A percentile compares a stretch with the other conserved stretches of the same genome.
Conservation (phyloP, 164 flowering plant genomes). For the Aristolochia contorta region DNA sequence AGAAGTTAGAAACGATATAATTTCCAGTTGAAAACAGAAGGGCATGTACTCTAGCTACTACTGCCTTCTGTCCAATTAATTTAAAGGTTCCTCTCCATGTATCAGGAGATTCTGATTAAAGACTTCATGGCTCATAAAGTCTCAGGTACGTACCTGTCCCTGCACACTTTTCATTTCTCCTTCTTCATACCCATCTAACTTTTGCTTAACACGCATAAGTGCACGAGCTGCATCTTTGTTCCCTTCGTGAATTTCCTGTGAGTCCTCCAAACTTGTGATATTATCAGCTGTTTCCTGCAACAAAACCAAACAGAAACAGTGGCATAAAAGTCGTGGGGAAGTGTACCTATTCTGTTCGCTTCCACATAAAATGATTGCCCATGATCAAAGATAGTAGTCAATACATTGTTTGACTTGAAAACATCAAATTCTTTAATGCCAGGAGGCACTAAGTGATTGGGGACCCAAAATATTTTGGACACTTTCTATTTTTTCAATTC, state of each 20-base stretch:
- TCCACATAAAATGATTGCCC: neutral
- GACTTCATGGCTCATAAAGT: too few relatives aligned
- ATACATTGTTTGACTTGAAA: too few relatives aligned
- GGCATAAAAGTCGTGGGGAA: neutral
- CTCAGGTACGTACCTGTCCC: slow-evolving; percentile 67
- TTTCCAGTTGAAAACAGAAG: neutral
- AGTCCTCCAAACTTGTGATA: slow-evolving; percentile 49
- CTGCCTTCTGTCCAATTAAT: neutral
- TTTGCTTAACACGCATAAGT: slow-evolving; percentile 90
- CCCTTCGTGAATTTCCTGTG: slow-evolving; percentile 74
- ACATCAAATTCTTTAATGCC: too few relatives aligned
- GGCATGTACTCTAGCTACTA: neutral
- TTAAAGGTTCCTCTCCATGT: neutral
- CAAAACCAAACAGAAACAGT: neutral
- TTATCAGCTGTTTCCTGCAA: slow-evolving; percentile 74
- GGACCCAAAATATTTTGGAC: too few relatives aligned
- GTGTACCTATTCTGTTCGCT: neutral
- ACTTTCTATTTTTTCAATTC: too few relatives aligned
- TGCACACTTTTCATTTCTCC: slow-evolving; percentile 95
- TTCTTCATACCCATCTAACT: slow-evolving; percentile 94
- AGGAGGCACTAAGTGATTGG: too few relatives aligned
- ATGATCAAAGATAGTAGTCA: too few relatives aligned
- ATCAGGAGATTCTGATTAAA: neutral
- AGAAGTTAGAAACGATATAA: neutral
- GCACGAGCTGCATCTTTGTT: slow-evolving; percentile 98